These are phyloP conservation scores for Boeremia lycopersici DNA, from an alignment of 2,329 filamentous ascomycete genomes.

Conservation along the genomic window DNA sequence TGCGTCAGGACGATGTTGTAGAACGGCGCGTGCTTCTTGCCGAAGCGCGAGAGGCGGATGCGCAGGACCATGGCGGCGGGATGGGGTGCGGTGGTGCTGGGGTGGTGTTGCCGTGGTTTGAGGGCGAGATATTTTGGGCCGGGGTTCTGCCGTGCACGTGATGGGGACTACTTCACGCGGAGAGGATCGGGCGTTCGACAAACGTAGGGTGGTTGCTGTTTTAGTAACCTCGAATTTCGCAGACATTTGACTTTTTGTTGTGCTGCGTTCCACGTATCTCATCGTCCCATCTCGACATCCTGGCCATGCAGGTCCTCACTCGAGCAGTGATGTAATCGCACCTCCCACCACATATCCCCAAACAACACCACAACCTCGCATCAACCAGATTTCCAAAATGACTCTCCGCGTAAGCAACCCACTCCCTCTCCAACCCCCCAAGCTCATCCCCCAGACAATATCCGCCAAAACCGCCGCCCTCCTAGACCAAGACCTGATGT, in stretches of 20 bases:
- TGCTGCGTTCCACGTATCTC: not conserved
- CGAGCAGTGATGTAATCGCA: slow-evolving; percentile 19
- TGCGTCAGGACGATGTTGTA: slow-evolving; percentile 98
- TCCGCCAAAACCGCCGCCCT: slow-evolving; percentile 85
- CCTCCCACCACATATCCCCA: not conserved
- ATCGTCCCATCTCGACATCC: not conserved
- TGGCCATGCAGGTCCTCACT: not conserved
- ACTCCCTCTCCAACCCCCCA: not conserved
- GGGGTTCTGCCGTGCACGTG: slow-evolving; percentile 26
- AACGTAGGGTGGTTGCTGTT: not conserved
- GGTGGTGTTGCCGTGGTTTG: not conserved
- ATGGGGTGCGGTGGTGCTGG: not conserved
- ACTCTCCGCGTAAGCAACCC: slow-evolving; percentile 19
- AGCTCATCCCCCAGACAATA: slow-evolving; percentile 66
- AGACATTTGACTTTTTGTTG: too few relatives aligned
- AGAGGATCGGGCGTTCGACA: too few relatives aligned
- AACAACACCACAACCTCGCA: not conserved
- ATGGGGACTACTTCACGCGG: not conserved
- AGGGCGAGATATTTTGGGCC: slow-evolving; percentile 22
- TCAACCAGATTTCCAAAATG: slow-evolving; percentile 11
- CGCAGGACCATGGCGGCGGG: slow-evolving; percentile 77
- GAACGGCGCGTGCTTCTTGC: slow-evolving; percentile 83
- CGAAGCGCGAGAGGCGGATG: slow-evolving; percentile 93
- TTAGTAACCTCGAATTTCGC: too few relatives aligned
- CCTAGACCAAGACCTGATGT: slow-evolving; percentile 94